Evolutionary conservation across 176 grass and related monocot species (phyloP).

Genomic region (Cymbopogon citratus): DNA sequence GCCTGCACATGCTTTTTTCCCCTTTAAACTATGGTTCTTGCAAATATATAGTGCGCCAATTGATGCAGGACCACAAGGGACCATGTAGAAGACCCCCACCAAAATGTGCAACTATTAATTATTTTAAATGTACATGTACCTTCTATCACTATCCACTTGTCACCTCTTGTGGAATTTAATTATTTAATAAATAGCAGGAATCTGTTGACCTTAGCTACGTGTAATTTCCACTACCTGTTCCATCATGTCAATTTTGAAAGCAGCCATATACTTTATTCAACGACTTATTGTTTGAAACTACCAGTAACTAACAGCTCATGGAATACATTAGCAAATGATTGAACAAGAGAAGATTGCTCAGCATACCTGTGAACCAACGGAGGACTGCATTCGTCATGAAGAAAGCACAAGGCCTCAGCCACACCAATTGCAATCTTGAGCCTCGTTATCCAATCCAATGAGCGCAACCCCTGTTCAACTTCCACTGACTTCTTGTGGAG

Average conservation of each 20-base stretch:
- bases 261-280: neutral
- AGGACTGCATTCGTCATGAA: conserved; percentile 74
- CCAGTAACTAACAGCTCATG: conserved; percentile 1
- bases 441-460: conserved; percentile 96
- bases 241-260: conserved; percentile 25
- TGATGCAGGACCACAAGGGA: conserved; percentile 1
- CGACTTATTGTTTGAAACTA: neutral
- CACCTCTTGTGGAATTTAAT: neutral
- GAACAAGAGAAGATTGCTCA: neutral
- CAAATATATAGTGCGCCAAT: neutral
- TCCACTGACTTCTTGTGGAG: conserved; percentile 48
- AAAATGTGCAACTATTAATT: conserved; percentile 8
- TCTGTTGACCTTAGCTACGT: conserved; percentile 1
- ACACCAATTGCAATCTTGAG: conserved; percentile 79
- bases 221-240: neutral
- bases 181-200: neutral
- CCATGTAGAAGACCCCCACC: neutral
- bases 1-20: neutral
- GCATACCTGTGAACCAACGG: conserved; percentile 81
- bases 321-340: neutral
- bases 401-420: conserved; percentile 80
- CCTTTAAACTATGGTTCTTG: neutral
- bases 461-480: conserved; percentile 42
- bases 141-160: conserved; percentile 10
- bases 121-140: neutral